Conservation (phyloP, 345 rosid species). For the Eucalyptus curtisii region DNA sequence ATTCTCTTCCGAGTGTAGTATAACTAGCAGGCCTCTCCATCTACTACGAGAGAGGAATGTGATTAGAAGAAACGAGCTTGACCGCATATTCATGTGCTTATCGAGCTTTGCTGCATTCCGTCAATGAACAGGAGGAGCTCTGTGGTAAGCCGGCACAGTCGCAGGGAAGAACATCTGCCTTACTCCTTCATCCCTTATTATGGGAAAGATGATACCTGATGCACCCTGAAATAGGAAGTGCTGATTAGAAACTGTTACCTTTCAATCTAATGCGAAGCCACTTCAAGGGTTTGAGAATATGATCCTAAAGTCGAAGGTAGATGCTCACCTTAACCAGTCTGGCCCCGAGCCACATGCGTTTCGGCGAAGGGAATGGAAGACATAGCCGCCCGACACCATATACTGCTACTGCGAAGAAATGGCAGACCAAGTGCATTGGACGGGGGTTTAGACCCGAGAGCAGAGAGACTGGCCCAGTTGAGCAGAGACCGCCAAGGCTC, state of each 20-base stretch:
- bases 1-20: background rate
- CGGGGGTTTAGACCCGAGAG: constrained; percentile 21
- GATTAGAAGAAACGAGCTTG: background rate
- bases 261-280: background rate
- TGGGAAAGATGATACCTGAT: constrained; percentile 29
- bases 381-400: constrained; percentile 11
- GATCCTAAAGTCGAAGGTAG: background rate
- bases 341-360: constrained; percentile 17
- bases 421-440: constrained; percentile 7
- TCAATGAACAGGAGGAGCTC: constrained; percentile 5
- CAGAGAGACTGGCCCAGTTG: constrained; percentile 12
- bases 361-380: constrained; percentile 20
- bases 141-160: constrained; percentile 29
- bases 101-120: background rate
- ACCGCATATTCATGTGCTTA: background rate
- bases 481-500: constrained; percentile 19
- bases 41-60: background rate
- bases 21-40: background rate
- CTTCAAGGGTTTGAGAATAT: background rate
- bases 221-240: constrained; percentile 13
- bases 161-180: constrained; percentile 37
- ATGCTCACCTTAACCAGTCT: background rate
- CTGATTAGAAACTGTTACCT: background rate
- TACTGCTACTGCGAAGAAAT: constrained; percentile 17
- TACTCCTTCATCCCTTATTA: constrained; percentile 27